Percentiles rank a stretch among this genome's conserved stretches.
phyloP scores from a whole-genome alignment of 2,329 filamentous ascomycete species.

The Xylariaceae sp. region DNA sequence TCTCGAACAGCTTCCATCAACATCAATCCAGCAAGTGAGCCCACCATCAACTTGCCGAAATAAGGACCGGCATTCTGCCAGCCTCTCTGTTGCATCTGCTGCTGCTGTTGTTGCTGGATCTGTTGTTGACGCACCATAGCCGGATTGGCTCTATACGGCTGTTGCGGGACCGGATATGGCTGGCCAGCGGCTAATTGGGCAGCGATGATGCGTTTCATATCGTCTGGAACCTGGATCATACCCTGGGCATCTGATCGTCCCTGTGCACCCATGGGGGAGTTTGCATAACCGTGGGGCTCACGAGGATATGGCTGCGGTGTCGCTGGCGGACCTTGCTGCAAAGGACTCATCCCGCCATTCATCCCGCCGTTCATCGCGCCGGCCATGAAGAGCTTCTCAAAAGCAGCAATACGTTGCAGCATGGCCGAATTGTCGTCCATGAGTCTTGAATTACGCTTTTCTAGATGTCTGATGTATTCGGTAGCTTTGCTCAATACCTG shows the following conservation, averaged over 20 bases:
- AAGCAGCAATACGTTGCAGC: conserved; percentile 71
- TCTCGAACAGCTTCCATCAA: conserved; percentile 75
- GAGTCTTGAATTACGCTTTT: conserved; percentile 81
- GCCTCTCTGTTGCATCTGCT: conserved; percentile 45
- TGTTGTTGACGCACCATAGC: conserved; percentile 51
- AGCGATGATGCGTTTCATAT: conserved; percentile 60
- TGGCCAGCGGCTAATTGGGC: conserved; percentile 51
- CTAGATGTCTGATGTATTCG: conserved; percentile 90
- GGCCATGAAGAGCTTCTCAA: conserved; percentile 74
- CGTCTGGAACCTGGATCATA: conserved; percentile 63
- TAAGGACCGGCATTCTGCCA: conserved; percentile 55
- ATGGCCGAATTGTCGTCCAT: conserved; percentile 76
- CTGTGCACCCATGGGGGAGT: conserved; percentile 39
- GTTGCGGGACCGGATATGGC: conserved; percentile 43
- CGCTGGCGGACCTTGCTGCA: conserved; percentile 45
- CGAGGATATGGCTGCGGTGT: conserved; percentile 49
- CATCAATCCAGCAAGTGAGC: conserved; percentile 89
- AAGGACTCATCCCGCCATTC: conserved; percentile 51
- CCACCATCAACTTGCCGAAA: conserved; percentile 81
- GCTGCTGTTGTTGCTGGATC: conserved; percentile 47
- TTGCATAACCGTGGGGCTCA: conserved; percentile 37
- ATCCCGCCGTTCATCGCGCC: conserved; percentile 67
- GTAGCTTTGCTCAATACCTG: conserved; percentile 86
- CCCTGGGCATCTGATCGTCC: conserved; percentile 44
- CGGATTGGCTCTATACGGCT: conserved; percentile 36